phyloP scores from a whole-genome alignment of 1,284 basidiomycete genomes.

The Fomitiporia mediterranea region DNA sequence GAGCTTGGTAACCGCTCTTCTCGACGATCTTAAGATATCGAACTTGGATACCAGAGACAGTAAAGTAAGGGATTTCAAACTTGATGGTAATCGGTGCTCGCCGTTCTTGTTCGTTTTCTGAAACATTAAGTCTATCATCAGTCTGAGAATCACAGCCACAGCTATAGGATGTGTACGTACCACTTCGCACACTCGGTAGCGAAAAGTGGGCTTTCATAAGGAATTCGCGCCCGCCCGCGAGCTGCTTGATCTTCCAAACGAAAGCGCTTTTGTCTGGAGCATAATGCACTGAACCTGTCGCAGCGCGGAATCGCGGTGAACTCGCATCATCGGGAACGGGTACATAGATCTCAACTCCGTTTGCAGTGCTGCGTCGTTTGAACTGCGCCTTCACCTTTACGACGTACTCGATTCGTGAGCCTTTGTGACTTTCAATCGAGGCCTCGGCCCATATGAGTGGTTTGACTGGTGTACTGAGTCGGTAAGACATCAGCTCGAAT shows the following conservation, averaged over 20 bases:
- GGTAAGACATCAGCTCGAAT: constrained; percentile 98
- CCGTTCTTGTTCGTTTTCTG: constrained; percentile 82
- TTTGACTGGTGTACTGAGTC: constrained; percentile 94
- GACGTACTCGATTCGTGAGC: constrained; percentile 94
- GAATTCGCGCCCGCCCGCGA: constrained; percentile 90
- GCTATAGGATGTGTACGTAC: constrained; percentile 40
- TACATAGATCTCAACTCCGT: constrained; percentile 98
- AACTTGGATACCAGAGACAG: constrained; percentile 95
- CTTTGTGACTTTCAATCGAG: constrained; percentile 90
- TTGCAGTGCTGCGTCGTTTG: constrained; percentile 93
- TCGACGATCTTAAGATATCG: constrained; percentile 97
- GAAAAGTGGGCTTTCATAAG: constrained; percentile 97
- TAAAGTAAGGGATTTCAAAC: constrained; percentile 98
- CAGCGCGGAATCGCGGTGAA: constrained; percentile 92
- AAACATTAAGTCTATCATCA: neutral
- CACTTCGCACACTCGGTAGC: constrained; percentile 82
- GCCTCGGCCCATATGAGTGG: constrained; percentile 99
- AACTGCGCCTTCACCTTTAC: constrained; percentile 99
- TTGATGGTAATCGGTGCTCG: constrained; percentile 94
- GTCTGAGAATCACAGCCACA: neutral
- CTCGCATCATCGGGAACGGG: constrained; percentile 99
- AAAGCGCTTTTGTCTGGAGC: constrained; percentile 95
- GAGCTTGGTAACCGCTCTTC: constrained; percentile 93
- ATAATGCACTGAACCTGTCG: constrained; percentile 90
- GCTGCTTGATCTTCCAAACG: constrained; percentile 97